Evolutionary conservation across 805 yeast genomes (phyloP).

Genomic region (Blastobotrys muscicola): DNA sequence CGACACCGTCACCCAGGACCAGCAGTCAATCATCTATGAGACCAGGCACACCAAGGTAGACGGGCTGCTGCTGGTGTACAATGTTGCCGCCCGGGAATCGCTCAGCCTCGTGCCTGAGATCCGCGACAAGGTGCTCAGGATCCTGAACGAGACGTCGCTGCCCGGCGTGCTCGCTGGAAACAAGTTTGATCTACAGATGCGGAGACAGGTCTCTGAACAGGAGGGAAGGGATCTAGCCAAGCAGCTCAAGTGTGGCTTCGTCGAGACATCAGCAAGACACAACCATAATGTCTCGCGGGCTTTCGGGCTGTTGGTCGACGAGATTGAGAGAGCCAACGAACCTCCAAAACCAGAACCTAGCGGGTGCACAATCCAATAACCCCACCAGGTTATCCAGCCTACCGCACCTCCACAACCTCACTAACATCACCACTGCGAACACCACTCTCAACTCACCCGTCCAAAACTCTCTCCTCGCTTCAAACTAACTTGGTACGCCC

Average conservation of each 20-base stretch:
- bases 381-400: not conserved
- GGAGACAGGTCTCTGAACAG: conserved; percentile 46
- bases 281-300: conserved; percentile 58
- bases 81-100: conserved; percentile 67
- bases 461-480: too few species aligned
- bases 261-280: conserved; percentile 78
- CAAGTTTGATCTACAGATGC: conserved; percentile 58
- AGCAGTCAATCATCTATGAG: conserved; percentile 69
- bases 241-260: conserved; percentile 57
- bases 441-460: too few species aligned
- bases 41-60: conserved; percentile 73
- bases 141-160: conserved; percentile 20
- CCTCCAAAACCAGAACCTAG: conserved; percentile 6
- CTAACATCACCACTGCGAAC: too few species aligned
- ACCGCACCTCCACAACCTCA: too few species aligned
- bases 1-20: conserved; percentile 94
- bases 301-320: conserved; percentile 49
- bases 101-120: conserved; percentile 69
- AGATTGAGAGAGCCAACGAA: conserved; percentile 40
- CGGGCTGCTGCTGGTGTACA: conserved; percentile 74
- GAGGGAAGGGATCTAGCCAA: conserved; percentile 58
- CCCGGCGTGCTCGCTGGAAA: conserved; percentile 78
- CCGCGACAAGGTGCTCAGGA: conserved; percentile 67
- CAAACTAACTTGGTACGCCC: too few species aligned
- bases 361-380: not conserved